A percentile compares a stretch with the other conserved stretches of the same genome.
Conservation (phyloP, 495 filamentous ascomycete genomes). For the Podospora pseudocomata region DNA sequence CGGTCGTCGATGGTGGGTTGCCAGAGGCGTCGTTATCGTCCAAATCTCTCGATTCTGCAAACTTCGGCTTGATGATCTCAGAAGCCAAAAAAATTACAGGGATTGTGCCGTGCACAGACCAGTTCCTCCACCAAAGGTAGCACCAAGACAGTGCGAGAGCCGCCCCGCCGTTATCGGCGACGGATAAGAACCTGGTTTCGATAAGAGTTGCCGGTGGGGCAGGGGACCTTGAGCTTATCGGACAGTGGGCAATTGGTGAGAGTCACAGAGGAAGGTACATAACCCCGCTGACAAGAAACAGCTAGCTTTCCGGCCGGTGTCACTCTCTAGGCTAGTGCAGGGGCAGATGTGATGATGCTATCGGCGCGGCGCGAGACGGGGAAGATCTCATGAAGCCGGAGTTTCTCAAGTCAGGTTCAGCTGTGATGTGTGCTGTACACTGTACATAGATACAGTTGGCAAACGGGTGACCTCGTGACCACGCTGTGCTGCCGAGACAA, state of each 20-base stretch:
- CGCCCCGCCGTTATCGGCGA: slow-evolving; percentile 10
- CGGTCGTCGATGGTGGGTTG: slow-evolving; percentile 10
- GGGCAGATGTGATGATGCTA: neutral
- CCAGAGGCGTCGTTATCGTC: slow-evolving; percentile 9
- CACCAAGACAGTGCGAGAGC: slow-evolving; percentile 1
- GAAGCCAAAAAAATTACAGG: slow-evolving; percentile 12
- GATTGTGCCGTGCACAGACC: slow-evolving; percentile 17
- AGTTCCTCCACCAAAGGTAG: neutral
- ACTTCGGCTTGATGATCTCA: slow-evolving; percentile 18
- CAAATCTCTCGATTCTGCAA: slow-evolving; percentile 10
- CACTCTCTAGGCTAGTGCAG: neutral
- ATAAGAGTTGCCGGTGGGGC: neutral
- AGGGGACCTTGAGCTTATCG: no score
- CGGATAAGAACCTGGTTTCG: neutral
- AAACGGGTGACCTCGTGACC: neutral
- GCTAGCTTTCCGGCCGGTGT: neutral
- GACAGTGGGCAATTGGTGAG: neutral
- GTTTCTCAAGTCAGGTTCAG: neutral
- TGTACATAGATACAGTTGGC: neutral
- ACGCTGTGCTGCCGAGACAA: neutral
- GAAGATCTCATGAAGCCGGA: neutral
- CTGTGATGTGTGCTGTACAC: neutral
- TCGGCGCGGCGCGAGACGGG: neutral
- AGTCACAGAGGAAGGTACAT: neutral
- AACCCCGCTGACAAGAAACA: neutral